phyloP scores from a whole-genome alignment of 2,329 filamentous ascomycete genomes.

The Fusarium clavum region DNA sequence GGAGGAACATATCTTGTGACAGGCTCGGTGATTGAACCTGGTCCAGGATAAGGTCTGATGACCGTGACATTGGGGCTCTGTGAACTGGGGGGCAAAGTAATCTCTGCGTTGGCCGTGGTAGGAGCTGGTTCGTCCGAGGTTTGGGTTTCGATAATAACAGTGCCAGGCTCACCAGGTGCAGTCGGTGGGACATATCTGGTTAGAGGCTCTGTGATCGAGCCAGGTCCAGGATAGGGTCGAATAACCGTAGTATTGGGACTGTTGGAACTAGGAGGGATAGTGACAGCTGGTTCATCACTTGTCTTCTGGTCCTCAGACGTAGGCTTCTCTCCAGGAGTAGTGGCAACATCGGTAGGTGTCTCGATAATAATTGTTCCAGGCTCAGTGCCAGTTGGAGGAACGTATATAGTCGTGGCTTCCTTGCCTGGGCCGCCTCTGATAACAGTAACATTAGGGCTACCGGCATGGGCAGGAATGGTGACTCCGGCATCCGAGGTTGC shows the following conservation, averaged over 20 bases:
- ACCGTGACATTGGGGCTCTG: slow-evolving; percentile 16
- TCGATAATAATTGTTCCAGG: slow-evolving; percentile 19
- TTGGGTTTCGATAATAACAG: slow-evolving; percentile 17
- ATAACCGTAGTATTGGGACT: slow-evolving; percentile 18
- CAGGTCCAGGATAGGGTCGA: slow-evolving; percentile 16
- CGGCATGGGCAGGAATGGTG: background rate
- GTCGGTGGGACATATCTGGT: slow-evolving; percentile 12
- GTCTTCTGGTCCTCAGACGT: background rate
- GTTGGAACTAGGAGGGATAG: slow-evolving; percentile 9
- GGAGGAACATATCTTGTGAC: slow-evolving; percentile 17
- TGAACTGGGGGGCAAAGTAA: slow-evolving; percentile 10
- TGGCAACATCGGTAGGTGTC: background rate
- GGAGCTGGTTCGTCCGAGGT: background rate
- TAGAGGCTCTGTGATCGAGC: slow-evolving; percentile 4
- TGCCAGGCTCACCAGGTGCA: slow-evolving; percentile 12
- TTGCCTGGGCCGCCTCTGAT: slow-evolving; percentile 11
- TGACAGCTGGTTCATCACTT: background rate
- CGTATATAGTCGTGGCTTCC: slow-evolving; percentile 2
- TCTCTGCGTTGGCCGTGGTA: background rate
- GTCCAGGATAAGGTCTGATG: slow-evolving; percentile 15
- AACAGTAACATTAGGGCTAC: slow-evolving; percentile 15
- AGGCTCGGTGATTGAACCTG: slow-evolving; percentile 14
- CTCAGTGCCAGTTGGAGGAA: slow-evolving; percentile 9
- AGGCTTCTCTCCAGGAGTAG: background rate
- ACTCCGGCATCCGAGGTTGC: background rate